These are phyloP conservation scores for Melampsora americana DNA, from an alignment of 1,284 basidiomycete genomes.

Conservation along the genomic window DNA sequence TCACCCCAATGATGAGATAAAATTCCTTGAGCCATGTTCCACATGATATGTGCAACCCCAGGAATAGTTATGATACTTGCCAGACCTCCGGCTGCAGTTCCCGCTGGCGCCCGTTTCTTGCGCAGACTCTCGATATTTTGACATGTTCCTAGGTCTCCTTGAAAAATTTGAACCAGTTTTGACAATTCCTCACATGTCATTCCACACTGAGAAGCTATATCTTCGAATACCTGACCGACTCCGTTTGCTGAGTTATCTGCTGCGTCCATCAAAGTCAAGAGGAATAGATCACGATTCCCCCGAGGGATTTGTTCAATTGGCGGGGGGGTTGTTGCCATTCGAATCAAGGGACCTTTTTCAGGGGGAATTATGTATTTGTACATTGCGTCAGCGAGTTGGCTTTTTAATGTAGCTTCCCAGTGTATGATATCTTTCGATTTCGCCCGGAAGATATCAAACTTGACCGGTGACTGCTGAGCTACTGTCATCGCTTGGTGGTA, in stretches of 20 bases:
- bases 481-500: neutral
- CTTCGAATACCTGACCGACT: neutral
- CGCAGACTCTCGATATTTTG: neutral
- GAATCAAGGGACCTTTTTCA: neutral
- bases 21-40: constrained; percentile 17
- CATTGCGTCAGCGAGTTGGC: neutral
- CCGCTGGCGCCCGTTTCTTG: neutral
- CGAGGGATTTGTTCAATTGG: too few species aligned
- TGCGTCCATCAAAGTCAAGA: constrained; percentile 11
- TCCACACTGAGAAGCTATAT: neutral
- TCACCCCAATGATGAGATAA: constrained; percentile 19
- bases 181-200: neutral
- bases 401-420: neutral
- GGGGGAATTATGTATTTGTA: neutral
- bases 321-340: neutral
- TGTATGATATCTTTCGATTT: neutral
- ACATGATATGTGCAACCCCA: constrained; percentile 19
- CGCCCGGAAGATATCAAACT: neutral
- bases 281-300: neutral
- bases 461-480: neutral
- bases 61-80: constrained; percentile 4
- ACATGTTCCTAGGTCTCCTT: constrained; percentile 16
- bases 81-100: neutral
- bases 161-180: neutral
- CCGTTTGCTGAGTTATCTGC: constrained; percentile 6